phyloP scores from a whole-genome alignment of 2,329 filamentous ascomycete species.

The Diaporthe citri region DNA sequence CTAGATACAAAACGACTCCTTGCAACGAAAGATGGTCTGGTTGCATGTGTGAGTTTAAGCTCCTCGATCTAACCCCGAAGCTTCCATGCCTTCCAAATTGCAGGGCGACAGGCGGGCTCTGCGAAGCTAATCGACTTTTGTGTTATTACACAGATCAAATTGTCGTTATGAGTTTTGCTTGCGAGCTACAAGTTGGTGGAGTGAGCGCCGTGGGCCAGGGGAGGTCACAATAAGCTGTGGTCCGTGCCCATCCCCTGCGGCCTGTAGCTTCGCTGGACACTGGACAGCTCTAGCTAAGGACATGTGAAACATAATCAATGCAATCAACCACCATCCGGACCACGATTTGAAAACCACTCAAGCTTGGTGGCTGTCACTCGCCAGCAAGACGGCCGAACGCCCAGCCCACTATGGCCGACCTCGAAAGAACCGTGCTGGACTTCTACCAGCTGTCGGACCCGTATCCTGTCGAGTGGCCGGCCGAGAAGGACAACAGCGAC shows the following conservation, averaged over 20 bases:
- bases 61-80: not conserved
- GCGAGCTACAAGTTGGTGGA: not conserved
- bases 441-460: conserved; percentile 88
- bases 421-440: conserved; percentile 82
- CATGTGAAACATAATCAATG: conserved; percentile 26
- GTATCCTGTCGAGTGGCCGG: conserved; percentile 88
- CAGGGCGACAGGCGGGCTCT: not conserved
- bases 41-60: not conserved
- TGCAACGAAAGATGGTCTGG: not conserved
- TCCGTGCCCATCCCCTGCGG: conserved; percentile 13
- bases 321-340: not conserved
- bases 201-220: not conserved
- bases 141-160: not conserved
- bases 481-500: conserved; percentile 81
- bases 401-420: conserved; percentile 70
- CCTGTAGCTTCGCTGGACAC: conserved; percentile 20
- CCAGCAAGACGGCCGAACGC: conserved; percentile 7
- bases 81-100: no score
- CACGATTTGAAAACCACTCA: not conserved
- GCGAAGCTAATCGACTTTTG: not conserved
- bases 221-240: conserved; percentile 22
- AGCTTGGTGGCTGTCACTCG: not conserved
- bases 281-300: not conserved
- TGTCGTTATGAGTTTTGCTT: not conserved
- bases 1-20: not conserved